Percentiles rank a stretch among this genome's conserved stretches.
These are phyloP conservation scores for Leishmania braziliensis DNA, from an alignment of 208 protist genomes.

Conservation along the genomic window DNA sequence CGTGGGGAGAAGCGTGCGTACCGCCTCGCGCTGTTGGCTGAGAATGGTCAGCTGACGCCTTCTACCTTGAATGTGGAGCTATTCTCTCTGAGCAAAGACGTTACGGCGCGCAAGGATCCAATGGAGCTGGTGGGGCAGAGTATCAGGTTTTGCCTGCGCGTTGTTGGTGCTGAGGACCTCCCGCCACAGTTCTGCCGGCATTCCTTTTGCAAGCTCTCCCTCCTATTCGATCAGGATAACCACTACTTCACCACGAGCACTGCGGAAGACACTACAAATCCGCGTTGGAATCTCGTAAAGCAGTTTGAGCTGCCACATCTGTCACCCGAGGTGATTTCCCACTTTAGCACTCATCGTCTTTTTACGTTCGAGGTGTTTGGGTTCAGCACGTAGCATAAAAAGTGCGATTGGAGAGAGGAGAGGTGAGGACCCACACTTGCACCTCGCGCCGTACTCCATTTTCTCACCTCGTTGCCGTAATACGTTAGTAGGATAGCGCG, in stretches of 20 bases:
- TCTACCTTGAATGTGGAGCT: conserved; percentile 60
- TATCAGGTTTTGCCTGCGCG: conserved; percentile 64
- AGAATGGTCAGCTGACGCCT: conserved; percentile 44
- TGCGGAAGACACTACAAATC: conserved; percentile 39
- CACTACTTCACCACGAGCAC: conserved; percentile 66
- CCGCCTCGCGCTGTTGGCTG: conserved; percentile 39
- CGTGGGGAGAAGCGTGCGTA: conserved; percentile 43
- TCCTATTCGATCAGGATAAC: conserved; percentile 59
- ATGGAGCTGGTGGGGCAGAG: conserved; percentile 44
- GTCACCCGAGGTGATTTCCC: conserved; percentile 47
- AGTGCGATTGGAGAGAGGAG: not conserved
- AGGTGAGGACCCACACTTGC: not conserved
- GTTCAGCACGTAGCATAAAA: conserved; percentile 43
- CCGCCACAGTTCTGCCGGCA: conserved; percentile 43
- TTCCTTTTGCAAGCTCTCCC: conserved; percentile 65
- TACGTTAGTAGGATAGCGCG: not conserved
- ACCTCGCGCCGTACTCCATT: not conserved
- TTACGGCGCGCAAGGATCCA: conserved; percentile 22
- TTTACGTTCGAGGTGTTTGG: conserved; percentile 85
- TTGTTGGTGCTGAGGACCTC: conserved; percentile 66
- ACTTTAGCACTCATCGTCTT: conserved; percentile 49
- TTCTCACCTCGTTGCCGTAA: not conserved
- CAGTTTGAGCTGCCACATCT: conserved; percentile 68
- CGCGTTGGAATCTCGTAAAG: conserved; percentile 63
- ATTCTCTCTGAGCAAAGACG: conserved; percentile 44